Evolutionary conservation across 495 filamentous ascomycete genomes (phyloP).

Genomic region (Podospora didyma): DNA sequence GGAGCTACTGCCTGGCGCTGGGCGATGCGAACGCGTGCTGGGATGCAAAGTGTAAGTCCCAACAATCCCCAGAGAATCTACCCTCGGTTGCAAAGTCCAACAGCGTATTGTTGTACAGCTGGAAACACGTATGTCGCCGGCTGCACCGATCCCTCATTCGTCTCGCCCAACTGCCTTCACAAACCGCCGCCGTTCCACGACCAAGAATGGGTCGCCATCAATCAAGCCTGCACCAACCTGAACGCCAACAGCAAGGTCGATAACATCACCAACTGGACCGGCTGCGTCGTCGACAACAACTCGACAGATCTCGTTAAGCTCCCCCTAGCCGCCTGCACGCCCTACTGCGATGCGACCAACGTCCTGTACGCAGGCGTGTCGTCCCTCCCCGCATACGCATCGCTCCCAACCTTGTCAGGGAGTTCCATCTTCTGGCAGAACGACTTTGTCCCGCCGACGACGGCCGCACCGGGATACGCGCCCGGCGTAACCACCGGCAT

Average conservation of each 20-base stretch:
- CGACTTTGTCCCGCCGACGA: slow-evolving; percentile 10
- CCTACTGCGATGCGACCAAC: slow-evolving; percentile 12
- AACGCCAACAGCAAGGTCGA: slow-evolving; percentile 2
- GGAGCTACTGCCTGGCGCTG: slow-evolving; percentile 14
- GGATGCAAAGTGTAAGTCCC: slow-evolving; percentile 13
- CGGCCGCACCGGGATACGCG: slow-evolving; percentile 12
- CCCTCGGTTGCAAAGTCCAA: background rate
- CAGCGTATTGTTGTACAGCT: slow-evolving; percentile 6
- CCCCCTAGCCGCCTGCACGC: slow-evolving; percentile 16
- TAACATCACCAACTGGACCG: slow-evolving; percentile 16
- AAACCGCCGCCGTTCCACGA: slow-evolving; percentile 15
- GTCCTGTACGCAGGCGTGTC: slow-evolving; percentile 16
- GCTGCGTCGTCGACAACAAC: slow-evolving; percentile 13
- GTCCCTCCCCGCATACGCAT: slow-evolving; percentile 15
- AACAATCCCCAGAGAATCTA: background rate
- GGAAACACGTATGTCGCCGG: slow-evolving; percentile 20
- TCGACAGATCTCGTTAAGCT: slow-evolving; percentile 16
- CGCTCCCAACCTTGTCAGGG: slow-evolving; percentile 11
- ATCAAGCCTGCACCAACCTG: slow-evolving; percentile 18
- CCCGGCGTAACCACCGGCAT: slow-evolving; percentile 8
- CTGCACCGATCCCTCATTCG: slow-evolving; percentile 21
- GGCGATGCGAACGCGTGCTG: slow-evolving; percentile 19
- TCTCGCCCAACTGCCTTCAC: slow-evolving; percentile 14
- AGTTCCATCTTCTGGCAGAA: slow-evolving; percentile 21
- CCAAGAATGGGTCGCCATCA: slow-evolving; percentile 21